Percentiles rank a stretch among this genome's conserved stretches.
Conservation (phyloP, 306 rosid genomes). For the Prinsepia uniflora region DNA sequence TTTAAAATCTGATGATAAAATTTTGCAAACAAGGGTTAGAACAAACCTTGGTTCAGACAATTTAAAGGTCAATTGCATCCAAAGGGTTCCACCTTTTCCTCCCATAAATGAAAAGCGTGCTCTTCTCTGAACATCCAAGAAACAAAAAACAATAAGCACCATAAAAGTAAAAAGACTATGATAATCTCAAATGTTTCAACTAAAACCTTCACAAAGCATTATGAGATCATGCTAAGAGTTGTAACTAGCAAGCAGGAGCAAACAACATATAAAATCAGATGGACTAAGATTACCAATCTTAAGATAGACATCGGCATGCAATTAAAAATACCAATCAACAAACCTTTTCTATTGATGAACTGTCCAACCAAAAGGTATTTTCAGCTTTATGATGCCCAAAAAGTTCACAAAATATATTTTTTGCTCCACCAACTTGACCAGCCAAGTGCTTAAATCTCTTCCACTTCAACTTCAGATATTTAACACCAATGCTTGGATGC, state of each 20-base stretch:
- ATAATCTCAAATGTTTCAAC: background rate
- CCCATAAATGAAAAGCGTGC: constrained; percentile 99
- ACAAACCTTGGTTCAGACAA: constrained; percentile 74
- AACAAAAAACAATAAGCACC: background rate
- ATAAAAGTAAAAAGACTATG: background rate
- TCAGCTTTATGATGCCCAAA: constrained; percentile 74
- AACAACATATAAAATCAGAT: background rate
- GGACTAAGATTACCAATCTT: background rate
- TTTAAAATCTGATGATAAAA: background rate
- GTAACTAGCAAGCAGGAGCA: background rate
- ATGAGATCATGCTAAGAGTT: background rate
- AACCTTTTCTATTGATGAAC: constrained; percentile 94
- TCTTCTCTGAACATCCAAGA: constrained; percentile 54
- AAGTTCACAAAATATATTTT: constrained; percentile 63
- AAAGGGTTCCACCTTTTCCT: constrained; percentile 84
- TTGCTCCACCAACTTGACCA: constrained; percentile 78
- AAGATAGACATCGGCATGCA: background rate
- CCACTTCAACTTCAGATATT: constrained; percentile 78
- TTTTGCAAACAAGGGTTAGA: constrained; percentile 9
- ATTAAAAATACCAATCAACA: constrained; percentile 15
- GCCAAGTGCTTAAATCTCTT: constrained; percentile 67
- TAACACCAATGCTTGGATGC: constrained; percentile 41
- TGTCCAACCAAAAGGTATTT: constrained; percentile 96
- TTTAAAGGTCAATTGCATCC: constrained; percentile 82
- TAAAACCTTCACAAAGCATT: background rate